Percentiles rank a stretch among this genome's conserved stretches.
These are phyloP conservation scores for Sphagnum contortum DNA, from an alignment of 225 moss, liverwort and hornwort genomes.

Conservation along the genomic window DNA sequence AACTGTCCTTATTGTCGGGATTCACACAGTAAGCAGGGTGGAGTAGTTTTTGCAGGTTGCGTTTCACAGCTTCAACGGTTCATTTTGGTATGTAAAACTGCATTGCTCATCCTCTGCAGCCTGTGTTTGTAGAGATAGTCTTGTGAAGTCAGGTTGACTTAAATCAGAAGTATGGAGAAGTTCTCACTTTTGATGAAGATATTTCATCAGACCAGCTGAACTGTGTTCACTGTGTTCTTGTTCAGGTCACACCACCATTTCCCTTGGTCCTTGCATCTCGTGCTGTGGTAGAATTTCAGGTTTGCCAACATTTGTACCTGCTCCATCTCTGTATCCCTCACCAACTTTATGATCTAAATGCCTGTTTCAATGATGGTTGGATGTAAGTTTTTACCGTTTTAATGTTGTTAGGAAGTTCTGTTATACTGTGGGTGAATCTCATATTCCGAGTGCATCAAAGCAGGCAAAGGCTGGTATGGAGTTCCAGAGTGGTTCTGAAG, in stretches of 20 bases:
- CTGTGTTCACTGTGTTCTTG: neutral
- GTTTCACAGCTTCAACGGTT: constrained; percentile 95
- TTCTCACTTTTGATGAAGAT: no score
- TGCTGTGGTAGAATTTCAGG: constrained; percentile 88
- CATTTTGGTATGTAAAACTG: constrained; percentile 47
- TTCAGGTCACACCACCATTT: constrained; percentile 77
- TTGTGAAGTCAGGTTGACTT: neutral
- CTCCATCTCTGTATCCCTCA: no score
- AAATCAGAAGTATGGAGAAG: no score
- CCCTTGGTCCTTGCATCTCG: constrained; percentile 64
- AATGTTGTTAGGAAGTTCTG: constrained; percentile 5
- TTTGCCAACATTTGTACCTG: constrained; percentile 9
- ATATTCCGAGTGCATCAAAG: constrained; percentile 15
- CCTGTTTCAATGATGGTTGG: neutral
- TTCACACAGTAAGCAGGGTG: constrained; percentile 44
- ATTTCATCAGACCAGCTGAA: no score
- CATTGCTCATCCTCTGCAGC: neutral
- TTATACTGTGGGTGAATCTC: constrained; percentile 10
- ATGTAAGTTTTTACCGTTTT: constrained; percentile 3
- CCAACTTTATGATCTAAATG: no score
- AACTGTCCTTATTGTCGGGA: constrained; percentile 85
- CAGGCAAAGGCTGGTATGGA: constrained; percentile 14
- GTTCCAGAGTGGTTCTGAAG: constrained; percentile 48
- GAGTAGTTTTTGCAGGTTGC: constrained; percentile 54
- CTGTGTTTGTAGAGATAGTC: neutral